A percentile compares a stretch with the other conserved stretches of the same genome.
phyloP scores from a whole-genome alignment of 768 basidiomycete species.

The Leccinum sublutescens region DNA sequence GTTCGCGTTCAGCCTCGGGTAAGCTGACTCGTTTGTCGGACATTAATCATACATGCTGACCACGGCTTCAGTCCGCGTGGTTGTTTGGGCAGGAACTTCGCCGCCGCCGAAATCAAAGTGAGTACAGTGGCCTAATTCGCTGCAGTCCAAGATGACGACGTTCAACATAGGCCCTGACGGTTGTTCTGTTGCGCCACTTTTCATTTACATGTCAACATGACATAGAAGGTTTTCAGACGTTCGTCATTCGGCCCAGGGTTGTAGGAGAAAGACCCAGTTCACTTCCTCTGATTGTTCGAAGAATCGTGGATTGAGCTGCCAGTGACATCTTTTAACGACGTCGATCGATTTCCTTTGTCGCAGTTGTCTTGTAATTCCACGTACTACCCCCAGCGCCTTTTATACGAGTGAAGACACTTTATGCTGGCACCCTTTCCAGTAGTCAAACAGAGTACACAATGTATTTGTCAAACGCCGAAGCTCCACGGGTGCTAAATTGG shows the following conservation, averaged over 20 bases:
- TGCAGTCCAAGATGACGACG: slow-evolving; percentile 15
- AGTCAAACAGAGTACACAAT: neutral
- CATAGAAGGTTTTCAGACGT: slow-evolving; percentile 64
- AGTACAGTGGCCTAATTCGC: slow-evolving; percentile 14
- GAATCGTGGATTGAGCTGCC: slow-evolving; percentile 18
- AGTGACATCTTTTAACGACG: neutral
- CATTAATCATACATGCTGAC: slow-evolving; percentile 9
- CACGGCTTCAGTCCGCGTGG: slow-evolving; percentile 47
- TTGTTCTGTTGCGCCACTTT: slow-evolving; percentile 54
- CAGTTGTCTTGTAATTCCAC: neutral
- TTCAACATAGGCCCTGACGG: slow-evolving; percentile 36
- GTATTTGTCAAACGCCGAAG: neutral
- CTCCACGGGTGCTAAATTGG: neutral
- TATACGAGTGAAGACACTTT: neutral
- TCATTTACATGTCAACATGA: slow-evolving; percentile 49
- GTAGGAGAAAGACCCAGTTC: slow-evolving; percentile 52
- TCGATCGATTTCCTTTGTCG: neutral
- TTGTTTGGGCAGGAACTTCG: slow-evolving; percentile 60
- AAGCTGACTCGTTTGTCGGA: slow-evolving; percentile 14
- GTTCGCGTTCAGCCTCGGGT: slow-evolving; percentile 62
- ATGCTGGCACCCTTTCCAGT: neutral
- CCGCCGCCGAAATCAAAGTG: slow-evolving; percentile 60
- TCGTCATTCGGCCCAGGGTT: slow-evolving; percentile 60
- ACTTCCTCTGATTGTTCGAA: slow-evolving; percentile 50
- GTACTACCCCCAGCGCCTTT: neutral